Evolutionary conservation across 305 asterid species (phyloP).

Genomic region (Stenogyne calaminthoides): DNA sequence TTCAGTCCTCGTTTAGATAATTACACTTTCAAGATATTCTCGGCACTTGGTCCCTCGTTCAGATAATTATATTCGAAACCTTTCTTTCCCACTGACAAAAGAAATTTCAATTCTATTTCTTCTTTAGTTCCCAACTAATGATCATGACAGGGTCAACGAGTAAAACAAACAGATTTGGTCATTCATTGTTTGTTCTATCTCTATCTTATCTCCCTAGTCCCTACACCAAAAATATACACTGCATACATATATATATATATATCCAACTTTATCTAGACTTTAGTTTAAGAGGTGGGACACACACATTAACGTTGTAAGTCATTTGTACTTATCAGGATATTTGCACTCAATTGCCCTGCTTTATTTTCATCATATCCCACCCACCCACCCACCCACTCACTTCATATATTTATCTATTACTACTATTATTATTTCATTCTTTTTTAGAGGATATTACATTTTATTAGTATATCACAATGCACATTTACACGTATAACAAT

Average conservation of each 20-base stretch:
- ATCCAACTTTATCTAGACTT: neutral
- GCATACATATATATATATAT: too few relatives aligned
- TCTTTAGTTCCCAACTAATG: too few relatives aligned
- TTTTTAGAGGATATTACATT: neutral
- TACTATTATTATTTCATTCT: too few relatives aligned
- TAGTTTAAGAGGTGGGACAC: slow-evolving; percentile 16
- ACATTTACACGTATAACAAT: neutral
- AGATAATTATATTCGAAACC: too few relatives aligned
- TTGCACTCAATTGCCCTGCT: neutral
- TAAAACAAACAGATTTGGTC: slow-evolving; percentile 25
- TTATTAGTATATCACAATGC: neutral
- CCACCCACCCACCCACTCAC: neutral
- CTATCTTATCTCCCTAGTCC: slow-evolving; percentile 22
- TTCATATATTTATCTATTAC: neutral
- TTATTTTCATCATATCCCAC: neutral
- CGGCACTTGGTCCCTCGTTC: too few relatives aligned
- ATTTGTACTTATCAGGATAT: slow-evolving; percentile 2
- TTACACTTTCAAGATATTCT: too few relatives aligned
- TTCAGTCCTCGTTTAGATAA: too few relatives aligned
- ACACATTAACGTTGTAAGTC: slow-evolving; percentile 19
- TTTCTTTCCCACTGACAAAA: too few relatives aligned
- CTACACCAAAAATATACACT: neutral
- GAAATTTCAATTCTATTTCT: too few relatives aligned
- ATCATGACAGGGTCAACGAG: too few relatives aligned
- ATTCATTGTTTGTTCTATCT: slow-evolving; percentile 10